Evolutionary conservation across 2,329 filamentous ascomycete genomes (phyloP), one percentile per base, ranked within the genome.

Genomic region (Diaporthe aspalathi): DNA sequence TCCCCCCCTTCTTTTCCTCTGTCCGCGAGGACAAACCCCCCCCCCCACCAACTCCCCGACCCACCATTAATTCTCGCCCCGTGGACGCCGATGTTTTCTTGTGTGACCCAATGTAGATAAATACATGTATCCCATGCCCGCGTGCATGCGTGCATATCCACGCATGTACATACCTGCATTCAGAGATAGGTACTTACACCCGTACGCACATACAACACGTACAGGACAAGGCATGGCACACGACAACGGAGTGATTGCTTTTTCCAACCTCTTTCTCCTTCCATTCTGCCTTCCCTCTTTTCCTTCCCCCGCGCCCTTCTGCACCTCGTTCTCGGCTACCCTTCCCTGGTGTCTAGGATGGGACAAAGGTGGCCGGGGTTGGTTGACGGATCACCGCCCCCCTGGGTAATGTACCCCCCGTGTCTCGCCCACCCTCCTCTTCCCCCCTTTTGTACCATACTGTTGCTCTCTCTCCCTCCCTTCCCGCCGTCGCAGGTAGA

Each of bases 401-500:
- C 40, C 60, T 63, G 40, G 17, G 40, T 5, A 29, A 20, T 16
- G n/a, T 35, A 63, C 43, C 27, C 57, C n/a, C 14, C 43, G 43
- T 63, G 43, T 63, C 43, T 63, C 49, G 43, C 60, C 11, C 35
- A 38, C 12, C 11, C 35, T 38, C 20, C 43, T 62, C 56, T 20
- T 63, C 14, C 27, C 27, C 57, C 27, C n/a, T n/a, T 32, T 20
- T 20, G 17, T 22, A n/a, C 54, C 40, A 5, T 35, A n/a, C 40
- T 57, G 24, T n/a, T n/a, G n/a, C n/a, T n/a, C n/a, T n/a, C n/a
- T n/a, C n/a, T n/a, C 17, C 20, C 52, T 38, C 16, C 32, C 52
- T 1, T 40, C 14, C 24, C 32, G 32, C 49, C 47, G 70, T 68
- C 56, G 54, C 70, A 71, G 47, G 40, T 71, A 68, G 20, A 71